Base-by-base conservation (phyloP, 2,329 filamentous ascomycete genomes). In the Phoma sp. region DNA sequence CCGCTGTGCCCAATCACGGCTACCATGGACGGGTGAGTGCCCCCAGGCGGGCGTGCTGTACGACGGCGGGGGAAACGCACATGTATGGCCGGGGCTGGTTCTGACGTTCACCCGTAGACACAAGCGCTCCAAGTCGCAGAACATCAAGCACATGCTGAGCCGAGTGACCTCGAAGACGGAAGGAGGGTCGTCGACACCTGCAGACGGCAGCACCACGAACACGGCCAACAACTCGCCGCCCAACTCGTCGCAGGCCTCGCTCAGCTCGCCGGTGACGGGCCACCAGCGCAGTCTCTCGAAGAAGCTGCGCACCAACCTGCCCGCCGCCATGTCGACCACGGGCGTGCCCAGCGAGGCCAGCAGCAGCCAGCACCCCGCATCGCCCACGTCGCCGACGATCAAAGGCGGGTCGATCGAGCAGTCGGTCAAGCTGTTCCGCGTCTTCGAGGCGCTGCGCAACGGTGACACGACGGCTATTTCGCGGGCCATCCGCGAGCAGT, bases 381-480 rank as follows among this genome's bases (percentile, higher is more conserved):
- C 66, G 12, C 69, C 69, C 25, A 53, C 59, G 18, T 72, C 66
- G 28, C 71, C 71, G 17, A 66, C 61, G 37, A 48, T 62, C 47
- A 76, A 77, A 58, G 72, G 73, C 39, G 73, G 76, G 2, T 79
- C 78, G 4, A 90, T 99, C 53, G 93, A 99, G 72, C 92, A 96
- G 75, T 97, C 93, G 0, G 92, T 99, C 47, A 87, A 90, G 71
- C 93, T 96, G 62, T 99, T 99, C 76, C 88, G 93, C 62, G 86
- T 97, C 39, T 96, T 98, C 71, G 95, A 98, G 78, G 90, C 93
- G 34, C 80, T 99, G 61, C 86, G 93, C 61, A 95, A 86, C 73
- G 95, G 95, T 47, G 93, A 99, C 73, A 96, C 92, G 0, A 88
- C 88, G 12, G 91, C 90, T 30, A 97, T 99, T 66, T 91, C 91